Base-by-base conservation (phyloP, 2,329 filamentous ascomycete species). In the Ascocoryne sarcoides region DNA sequence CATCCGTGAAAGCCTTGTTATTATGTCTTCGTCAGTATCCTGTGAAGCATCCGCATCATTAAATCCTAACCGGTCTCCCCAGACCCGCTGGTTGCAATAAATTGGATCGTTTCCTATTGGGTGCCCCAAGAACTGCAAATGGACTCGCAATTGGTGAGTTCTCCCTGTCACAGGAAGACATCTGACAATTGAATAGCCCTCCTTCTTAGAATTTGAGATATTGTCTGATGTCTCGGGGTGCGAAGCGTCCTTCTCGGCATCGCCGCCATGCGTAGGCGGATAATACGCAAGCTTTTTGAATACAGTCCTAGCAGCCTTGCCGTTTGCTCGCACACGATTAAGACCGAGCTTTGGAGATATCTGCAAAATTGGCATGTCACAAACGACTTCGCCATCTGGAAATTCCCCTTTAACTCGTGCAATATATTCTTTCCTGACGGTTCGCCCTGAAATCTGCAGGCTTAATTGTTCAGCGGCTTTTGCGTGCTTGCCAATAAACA, bases 61-160 rank as follows among this genome's bases (percentile, higher is more conserved):
- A 39, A 64, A 75, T 12, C 86, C 92, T 0, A 98, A 75, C 8
- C 81, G 73, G 1, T 81, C 69, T 0, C 92, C 92, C 70, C 94
- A 98, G 9, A 98, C 92, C 42, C 80, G 79, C 58, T 86, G 80
- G 59, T 98, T 98, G 54, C 86, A 88, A 62, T 98, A 98, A 53
- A 98, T 96, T 5, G 92, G 92, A 58, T 98, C 92, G 61, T 98
- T 98, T 49, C 87, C 81, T 52, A 98, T 96, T 2, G 92, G 92
- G 58, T 96, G 84, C 1, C 92, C 92, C 3, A 98, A 69, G 61
- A 86, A 94, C 59, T 98, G 92, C 12, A 98, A 71, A 57, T 98
- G 92, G 14, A 98, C 92, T 23, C 92, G 79, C 36, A 98, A 75
- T 61, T 98, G 92, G 58, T 98, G 92, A 10, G 92, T 98, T 37